These are phyloP conservation scores for Lecanosticta acicola DNA, from an alignment of 2,329 filamentous ascomycete species.

Conservation along the genomic window DNA sequence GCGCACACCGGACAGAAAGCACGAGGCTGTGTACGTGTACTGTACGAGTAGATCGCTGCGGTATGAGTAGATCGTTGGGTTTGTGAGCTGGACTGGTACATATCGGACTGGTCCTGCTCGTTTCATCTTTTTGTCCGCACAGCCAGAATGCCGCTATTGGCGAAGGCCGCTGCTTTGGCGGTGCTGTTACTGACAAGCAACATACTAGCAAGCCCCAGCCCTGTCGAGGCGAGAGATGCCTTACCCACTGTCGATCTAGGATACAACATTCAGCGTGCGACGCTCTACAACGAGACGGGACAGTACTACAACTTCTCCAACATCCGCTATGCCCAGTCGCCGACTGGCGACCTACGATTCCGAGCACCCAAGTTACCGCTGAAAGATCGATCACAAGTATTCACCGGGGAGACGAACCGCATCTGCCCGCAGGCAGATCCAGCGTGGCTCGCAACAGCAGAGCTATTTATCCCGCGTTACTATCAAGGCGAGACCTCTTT, in stretches of 20 bases:
- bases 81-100: too few relatives aligned
- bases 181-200: neutral
- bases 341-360: conserved; percentile 1
- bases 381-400: neutral
- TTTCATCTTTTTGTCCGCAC: too few relatives aligned
- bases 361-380: neutral
- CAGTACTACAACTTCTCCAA: conserved; percentile 5
- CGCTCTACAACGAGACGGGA: conserved; percentile 1
- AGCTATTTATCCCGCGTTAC: neutral
- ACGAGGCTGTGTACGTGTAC: too few relatives aligned
- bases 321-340: conserved; percentile 3
- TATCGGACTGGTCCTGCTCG: too few relatives aligned
- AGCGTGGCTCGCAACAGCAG: conserved; percentile 1
- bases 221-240: neutral
- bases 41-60: too few relatives aligned
- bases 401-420: neutral
- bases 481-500: neutral
- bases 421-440: neutral
- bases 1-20: too few relatives aligned
- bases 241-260: conserved; percentile 3
- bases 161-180: neutral
- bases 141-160: neutral
- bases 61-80: too few relatives aligned
- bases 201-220: neutral
- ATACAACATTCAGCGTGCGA: conserved; percentile 2